Evolutionary conservation across 768 basidiomycete species (phyloP).

Genomic region (Trametes villosa): DNA sequence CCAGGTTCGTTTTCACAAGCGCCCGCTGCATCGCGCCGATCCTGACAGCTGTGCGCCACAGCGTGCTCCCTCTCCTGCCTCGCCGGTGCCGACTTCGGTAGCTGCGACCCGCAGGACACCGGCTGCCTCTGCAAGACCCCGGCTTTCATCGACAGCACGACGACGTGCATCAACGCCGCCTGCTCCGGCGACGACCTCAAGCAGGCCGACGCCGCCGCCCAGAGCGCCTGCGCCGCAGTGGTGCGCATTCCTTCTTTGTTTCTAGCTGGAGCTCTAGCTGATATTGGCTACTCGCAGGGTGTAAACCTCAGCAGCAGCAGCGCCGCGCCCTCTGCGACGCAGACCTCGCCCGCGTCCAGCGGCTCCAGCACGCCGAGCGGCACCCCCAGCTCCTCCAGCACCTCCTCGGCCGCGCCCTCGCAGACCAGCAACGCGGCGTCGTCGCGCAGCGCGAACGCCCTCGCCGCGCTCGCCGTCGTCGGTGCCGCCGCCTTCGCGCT

Average conservation of each 20-base stretch:
- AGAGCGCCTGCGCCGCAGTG: constrained; percentile 30
- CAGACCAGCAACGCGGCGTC: constrained; percentile 27
- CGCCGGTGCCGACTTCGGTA: constrained; percentile 43
- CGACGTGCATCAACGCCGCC: constrained; percentile 33
- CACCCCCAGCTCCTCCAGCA: constrained; percentile 3
- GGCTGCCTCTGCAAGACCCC: constrained; percentile 46
- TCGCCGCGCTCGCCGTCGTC: constrained; percentile 48
- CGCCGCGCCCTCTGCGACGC: constrained; percentile 32
- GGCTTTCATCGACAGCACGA: constrained; percentile 32
- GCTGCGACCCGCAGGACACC: constrained; percentile 55
- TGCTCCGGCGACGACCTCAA: constrained; percentile 32
- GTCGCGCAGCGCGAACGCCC: constrained; percentile 39
- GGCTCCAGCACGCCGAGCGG: constrained; percentile 7
- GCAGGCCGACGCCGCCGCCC: constrained; percentile 31
- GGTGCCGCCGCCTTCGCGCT: constrained; percentile 50
- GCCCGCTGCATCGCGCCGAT: not conserved
- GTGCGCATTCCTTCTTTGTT: constrained; percentile 24
- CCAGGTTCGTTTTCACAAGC: constrained; percentile 11
- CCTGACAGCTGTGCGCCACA: constrained; percentile 30
- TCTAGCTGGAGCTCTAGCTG: not conserved
- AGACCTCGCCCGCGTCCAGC: constrained; percentile 13
- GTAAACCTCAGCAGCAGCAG: constrained; percentile 51
- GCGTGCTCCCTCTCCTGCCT: constrained; percentile 60
- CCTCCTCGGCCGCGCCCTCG: constrained; percentile 11
- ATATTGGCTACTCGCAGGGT: constrained; percentile 41